phyloP scores from a whole-genome alignment of 345 rosid species.

The Dipteronia sinensis region DNA sequence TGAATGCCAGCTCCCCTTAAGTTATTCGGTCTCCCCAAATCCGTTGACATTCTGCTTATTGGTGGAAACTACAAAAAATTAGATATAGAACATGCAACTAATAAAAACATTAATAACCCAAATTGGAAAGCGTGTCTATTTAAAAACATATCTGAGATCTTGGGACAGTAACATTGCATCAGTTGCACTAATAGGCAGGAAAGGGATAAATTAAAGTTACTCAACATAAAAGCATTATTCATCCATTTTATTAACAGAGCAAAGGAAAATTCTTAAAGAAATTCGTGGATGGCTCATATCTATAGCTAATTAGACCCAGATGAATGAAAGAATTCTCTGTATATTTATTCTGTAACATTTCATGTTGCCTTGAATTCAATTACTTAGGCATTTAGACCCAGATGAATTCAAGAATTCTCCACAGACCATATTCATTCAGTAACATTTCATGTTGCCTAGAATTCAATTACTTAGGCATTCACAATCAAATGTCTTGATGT shows the following conservation, averaged over 20 bases:
- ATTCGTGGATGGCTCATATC: not conserved
- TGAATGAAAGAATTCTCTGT: not conserved
- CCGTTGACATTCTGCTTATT: conserved; percentile 50
- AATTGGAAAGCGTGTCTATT: not conserved
- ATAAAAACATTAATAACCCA: not conserved
- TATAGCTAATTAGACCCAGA: not conserved
- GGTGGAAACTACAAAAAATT: conserved; percentile 23
- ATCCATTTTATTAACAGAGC: too few species aligned
- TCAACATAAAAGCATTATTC: not conserved
- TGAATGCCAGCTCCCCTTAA: conserved; percentile 51
- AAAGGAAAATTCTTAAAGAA: not conserved
- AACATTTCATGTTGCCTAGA: too few species aligned
- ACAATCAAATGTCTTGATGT: not conserved
- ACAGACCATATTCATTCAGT: too few species aligned
- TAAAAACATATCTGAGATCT: too few species aligned
- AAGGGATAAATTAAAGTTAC: not conserved
- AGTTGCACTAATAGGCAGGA: too few species aligned
- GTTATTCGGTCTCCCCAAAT: conserved; percentile 44
- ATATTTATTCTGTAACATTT: not conserved
- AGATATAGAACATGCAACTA: conserved; percentile 3
- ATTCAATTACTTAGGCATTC: too few species aligned
- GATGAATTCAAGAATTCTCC: too few species aligned
- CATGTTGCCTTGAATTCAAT: not conserved
- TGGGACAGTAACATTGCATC: not conserved
- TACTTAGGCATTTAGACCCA: not conserved